phyloP scores from a whole-genome alignment of 495 filamentous ascomycete species.

The Penicillium tannophilum region DNA sequence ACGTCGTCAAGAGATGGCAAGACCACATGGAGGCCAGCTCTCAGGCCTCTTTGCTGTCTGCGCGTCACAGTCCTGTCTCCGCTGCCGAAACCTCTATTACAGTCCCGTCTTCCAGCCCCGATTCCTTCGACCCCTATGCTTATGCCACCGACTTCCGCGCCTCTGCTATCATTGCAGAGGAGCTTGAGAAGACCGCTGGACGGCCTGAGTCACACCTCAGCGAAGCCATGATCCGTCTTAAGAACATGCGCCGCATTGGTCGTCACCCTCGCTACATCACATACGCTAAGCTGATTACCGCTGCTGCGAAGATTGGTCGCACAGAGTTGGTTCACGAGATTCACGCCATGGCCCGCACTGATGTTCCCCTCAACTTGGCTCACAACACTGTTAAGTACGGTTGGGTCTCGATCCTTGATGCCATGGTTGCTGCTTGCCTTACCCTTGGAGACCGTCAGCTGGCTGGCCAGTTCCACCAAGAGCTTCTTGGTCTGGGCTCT shows the following conservation, averaged over 20 bases:
- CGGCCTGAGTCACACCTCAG: slow-evolving; percentile 69
- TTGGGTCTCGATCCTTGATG: slow-evolving; percentile 91
- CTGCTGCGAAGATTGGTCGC: slow-evolving; percentile 80
- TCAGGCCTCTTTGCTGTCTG: slow-evolving; percentile 35
- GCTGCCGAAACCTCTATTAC: slow-evolving; percentile 38
- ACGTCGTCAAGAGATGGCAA: slow-evolving; percentile 62
- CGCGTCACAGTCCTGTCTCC: slow-evolving; percentile 44
- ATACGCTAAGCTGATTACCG: slow-evolving; percentile 90
- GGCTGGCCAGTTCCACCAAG: slow-evolving; percentile 85
- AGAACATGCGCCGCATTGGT: slow-evolving; percentile 89
- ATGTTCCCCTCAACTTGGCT: slow-evolving; percentile 80
- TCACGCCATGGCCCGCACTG: slow-evolving; percentile 79
- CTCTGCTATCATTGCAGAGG: slow-evolving; percentile 84
- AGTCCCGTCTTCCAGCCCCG: slow-evolving; percentile 58
- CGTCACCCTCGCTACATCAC: slow-evolving; percentile 93
- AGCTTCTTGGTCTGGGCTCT: slow-evolving; percentile 82
- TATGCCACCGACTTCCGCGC: slow-evolving; percentile 89
- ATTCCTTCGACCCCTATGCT: slow-evolving; percentile 87
- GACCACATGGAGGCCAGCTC: slow-evolving; percentile 49
- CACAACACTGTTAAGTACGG: slow-evolving; percentile 86
- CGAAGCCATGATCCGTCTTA: slow-evolving; percentile 79
- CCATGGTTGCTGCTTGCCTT: slow-evolving; percentile 93
- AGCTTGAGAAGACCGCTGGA: slow-evolving; percentile 74
- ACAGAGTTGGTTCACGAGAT: slow-evolving; percentile 83
- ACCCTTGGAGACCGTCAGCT: slow-evolving; percentile 75